Evolutionary conservation across 1,284 basidiomycete species (phyloP).

Genomic region (Sanghuangporus weigelae): DNA sequence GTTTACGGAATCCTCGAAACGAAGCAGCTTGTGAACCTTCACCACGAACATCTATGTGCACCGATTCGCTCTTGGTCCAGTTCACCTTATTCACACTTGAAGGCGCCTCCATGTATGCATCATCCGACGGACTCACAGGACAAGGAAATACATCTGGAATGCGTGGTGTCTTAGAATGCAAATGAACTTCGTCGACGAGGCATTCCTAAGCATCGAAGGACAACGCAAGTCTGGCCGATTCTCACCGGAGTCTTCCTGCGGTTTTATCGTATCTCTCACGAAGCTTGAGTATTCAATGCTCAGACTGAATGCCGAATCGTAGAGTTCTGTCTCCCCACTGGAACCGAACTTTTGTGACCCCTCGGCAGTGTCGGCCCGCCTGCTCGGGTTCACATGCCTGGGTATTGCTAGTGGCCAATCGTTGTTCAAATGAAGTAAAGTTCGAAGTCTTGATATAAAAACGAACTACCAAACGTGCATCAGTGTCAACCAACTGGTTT

Average conservation of each 20-base stretch:
- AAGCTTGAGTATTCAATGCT: too few relatives aligned
- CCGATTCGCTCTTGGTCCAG: background rate
- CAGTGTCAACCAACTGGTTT: background rate
- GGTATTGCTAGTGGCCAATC: background rate
- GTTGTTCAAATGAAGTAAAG: background rate
- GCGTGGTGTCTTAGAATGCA: background rate
- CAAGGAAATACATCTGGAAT: background rate
- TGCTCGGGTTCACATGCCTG: too few relatives aligned
- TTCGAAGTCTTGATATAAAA: background rate
- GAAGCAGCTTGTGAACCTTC: background rate
- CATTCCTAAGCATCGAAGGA: background rate
- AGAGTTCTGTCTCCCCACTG: too few relatives aligned
- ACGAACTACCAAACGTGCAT: background rate
- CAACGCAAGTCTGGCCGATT: background rate
- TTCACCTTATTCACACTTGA: background rate
- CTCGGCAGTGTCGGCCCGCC: too few relatives aligned
- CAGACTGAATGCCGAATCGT: too few relatives aligned
- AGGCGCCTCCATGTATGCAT: too few relatives aligned
- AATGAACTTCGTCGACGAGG: background rate
- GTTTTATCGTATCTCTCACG: background rate
- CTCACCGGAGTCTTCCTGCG: conserved; percentile 28
- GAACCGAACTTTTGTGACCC: too few relatives aligned
- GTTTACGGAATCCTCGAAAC: background rate
- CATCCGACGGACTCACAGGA: too few relatives aligned
- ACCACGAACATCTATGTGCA: too few relatives aligned